These are phyloP conservation scores for Bruguiera parviflora DNA, from an alignment of 345 rosid genomes.

Conservation along the genomic window DNA sequence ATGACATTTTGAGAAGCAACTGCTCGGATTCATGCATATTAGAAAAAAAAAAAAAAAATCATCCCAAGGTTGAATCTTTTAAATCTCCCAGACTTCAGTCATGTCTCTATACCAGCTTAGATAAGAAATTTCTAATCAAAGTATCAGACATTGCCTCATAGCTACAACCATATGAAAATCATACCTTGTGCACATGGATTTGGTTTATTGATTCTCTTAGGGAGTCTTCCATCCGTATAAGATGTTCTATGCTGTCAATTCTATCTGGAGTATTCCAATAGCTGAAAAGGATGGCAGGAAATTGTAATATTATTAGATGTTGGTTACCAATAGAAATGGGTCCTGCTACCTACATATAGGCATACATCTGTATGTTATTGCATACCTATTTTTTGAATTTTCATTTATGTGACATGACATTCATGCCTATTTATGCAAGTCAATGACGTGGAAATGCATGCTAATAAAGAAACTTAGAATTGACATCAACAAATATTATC, in stretches of 20 bases:
- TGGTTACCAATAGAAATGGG: too few relatives aligned
- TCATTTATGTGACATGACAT: not conserved
- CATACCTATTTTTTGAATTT: too few relatives aligned
- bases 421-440: not conserved
- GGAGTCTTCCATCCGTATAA: constrained; percentile 71
- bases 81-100: not conserved
- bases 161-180: not conserved
- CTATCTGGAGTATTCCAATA: constrained; percentile 67
- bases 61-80: not conserved
- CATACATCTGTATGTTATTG: not conserved
- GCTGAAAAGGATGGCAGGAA: constrained; percentile 42
- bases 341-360: too few relatives aligned
- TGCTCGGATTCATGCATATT: not conserved
- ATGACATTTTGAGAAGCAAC: too few relatives aligned
- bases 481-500: too few relatives aligned
- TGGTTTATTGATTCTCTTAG: constrained; percentile 57
- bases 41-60: not conserved
- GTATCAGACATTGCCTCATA: not conserved
- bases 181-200: constrained; percentile 57
- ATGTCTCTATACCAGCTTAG: not conserved
- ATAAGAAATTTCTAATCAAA: not conserved
- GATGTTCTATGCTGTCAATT: constrained; percentile 61
- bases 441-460: not conserved
- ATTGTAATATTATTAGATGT: constrained; percentile 1
- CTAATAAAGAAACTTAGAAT: too few relatives aligned